Conservation (phyloP, 2,329 filamentous ascomycete genomes). For the Fusarium globosum region DNA sequence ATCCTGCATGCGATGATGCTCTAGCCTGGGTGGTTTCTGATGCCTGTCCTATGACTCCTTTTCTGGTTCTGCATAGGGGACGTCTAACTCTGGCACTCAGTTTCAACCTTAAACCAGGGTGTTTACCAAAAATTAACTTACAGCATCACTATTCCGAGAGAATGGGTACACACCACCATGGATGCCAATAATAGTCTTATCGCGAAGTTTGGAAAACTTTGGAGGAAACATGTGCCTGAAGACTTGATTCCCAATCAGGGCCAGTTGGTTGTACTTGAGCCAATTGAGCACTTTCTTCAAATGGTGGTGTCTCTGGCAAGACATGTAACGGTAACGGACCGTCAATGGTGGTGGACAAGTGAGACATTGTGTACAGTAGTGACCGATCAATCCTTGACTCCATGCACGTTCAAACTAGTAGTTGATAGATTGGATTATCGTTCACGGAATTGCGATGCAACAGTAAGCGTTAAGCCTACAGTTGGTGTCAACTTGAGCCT, state of each 20-base stretch:
- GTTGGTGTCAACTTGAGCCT: neutral
- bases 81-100: neutral
- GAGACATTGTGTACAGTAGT: conserved; percentile 12
- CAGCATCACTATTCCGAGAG: conserved; percentile 16
- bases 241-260: conserved; percentile 33
- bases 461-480: no score
- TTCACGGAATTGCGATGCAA: neutral
- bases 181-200: neutral
- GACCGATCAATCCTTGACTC: conserved; percentile 6
- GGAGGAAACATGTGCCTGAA: conserved; percentile 32
- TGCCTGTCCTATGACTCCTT: conserved; percentile 37
- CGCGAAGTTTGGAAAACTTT: neutral
- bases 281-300: conserved; percentile 10
- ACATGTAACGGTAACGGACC: conserved; percentile 36
- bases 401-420: neutral
- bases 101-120: conserved; percentile 7
- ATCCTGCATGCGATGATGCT: conserved; percentile 19
- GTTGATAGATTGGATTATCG: neutral
- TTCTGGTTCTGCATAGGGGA: neutral
- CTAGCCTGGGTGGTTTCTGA: conserved; percentile 12
- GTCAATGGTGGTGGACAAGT: conserved; percentile 27
- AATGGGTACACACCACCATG: neutral
- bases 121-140: conserved; percentile 15
- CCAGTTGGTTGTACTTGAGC: conserved; percentile 14
- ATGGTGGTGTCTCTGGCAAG: conserved; percentile 29